phyloP scores from a whole-genome alignment of 441 rosid species.

The Arabidopsis hybrid region DNA sequence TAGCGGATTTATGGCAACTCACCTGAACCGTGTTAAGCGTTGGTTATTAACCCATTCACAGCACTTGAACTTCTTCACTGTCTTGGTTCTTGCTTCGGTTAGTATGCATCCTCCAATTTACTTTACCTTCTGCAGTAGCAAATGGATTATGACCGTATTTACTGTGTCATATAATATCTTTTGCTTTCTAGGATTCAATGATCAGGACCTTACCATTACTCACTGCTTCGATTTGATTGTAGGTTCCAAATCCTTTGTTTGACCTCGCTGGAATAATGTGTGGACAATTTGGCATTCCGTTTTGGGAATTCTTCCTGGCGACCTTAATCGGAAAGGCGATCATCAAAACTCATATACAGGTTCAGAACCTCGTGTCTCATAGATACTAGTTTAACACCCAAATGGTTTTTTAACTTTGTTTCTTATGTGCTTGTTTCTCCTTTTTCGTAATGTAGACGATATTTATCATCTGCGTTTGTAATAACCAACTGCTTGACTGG shows the following conservation, averaged over 20 bases:
- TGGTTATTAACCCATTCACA: slow-evolving; percentile 80
- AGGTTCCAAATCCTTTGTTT: slow-evolving; percentile 99
- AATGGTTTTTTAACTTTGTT: slow-evolving; percentile 15
- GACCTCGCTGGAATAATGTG: slow-evolving; percentile 99
- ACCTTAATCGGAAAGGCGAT: slow-evolving; percentile 93
- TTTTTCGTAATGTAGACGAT: slow-evolving; percentile 60
- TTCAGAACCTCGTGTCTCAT: slow-evolving; percentile 29
- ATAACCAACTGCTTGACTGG: slow-evolving; percentile 95
- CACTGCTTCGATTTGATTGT: slow-evolving; percentile 37
- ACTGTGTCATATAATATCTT: neutral
- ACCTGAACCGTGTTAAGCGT: slow-evolving; percentile 54
- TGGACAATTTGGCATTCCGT: slow-evolving; percentile 93
- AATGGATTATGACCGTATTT: neutral
- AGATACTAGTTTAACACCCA: neutral
- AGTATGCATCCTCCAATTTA: slow-evolving; percentile 44
- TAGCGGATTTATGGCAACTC: slow-evolving; percentile 55
- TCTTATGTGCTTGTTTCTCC: neutral
- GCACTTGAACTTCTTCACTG: slow-evolving; percentile 81
- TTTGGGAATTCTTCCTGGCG: slow-evolving; percentile 89
- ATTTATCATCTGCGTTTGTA: slow-evolving; percentile 86
- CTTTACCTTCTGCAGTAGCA: slow-evolving; percentile 16
- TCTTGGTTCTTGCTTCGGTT: slow-evolving; percentile 91
- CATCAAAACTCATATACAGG: slow-evolving; percentile 96
- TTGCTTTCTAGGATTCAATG: slow-evolving; percentile 46
- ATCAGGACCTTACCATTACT: neutral